Evolutionary conservation across 257 asterid species (phyloP), one percentile per base, ranked within the genome.

Genomic region (Jasminum sambac): DNA sequence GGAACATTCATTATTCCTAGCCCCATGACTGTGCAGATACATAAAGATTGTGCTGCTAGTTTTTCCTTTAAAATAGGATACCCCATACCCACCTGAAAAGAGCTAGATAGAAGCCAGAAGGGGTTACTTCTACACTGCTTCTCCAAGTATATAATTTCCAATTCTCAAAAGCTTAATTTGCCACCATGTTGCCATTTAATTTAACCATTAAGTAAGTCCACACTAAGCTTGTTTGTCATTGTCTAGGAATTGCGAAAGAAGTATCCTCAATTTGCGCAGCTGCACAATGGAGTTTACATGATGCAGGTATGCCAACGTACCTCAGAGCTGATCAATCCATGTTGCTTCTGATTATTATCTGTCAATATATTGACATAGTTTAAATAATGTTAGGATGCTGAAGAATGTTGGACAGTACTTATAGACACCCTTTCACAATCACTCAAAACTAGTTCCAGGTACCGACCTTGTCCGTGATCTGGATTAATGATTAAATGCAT

Each of bases 391-490:
- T 83, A 95, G 99, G 99, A 95, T 83, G 99, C 99, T 71, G 99
- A 95, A 85, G 99, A 95, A 83, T 95, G 99, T 85, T 95, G 99
- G 99, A 84, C 98, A 21, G 98, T 91, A 77, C 91, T 95, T 76
- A 71, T 91, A 50, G 90, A 85, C 79, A 87, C 98, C 72, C 97
- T 95, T 67, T 91, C 99, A 4, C 83, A 86, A 74, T 81, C 95
- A 64, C 87, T 95, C 68, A 91, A 81, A 76, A 77, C 87, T 38
- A 76, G 76, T 66, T 72, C 95, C 76, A 83, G 98, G 99, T 95
- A 89, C 46, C 39, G 72, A 69, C 61, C 63, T 61, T 11, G 2
- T 55, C 65, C 66, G 61, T 57, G 63, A 62, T 34, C 64, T 69
- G 38, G 62, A 23, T 58, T 46, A 63, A 42, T 55, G 17, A 65